Base-by-base conservation (phyloP, 768 basidiomycete genomes). In the Leucocoprinus sp. region DNA sequence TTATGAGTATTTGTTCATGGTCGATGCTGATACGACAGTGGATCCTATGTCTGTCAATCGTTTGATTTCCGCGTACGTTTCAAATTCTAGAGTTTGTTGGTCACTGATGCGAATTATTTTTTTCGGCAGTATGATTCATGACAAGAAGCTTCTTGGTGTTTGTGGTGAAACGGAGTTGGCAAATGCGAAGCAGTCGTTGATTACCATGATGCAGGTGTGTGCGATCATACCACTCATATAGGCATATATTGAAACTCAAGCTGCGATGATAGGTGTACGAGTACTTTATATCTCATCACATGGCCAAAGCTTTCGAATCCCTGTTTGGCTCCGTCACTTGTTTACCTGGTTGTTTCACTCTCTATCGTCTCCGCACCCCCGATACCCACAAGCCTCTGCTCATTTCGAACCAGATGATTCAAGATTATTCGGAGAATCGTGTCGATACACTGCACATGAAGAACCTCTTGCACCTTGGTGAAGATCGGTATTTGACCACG, bases 361-460 rank as follows among this genome's bases (percentile, higher is more conserved):
- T 99, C 52, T 98, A 93, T 70, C 89, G 93, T 39, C 74, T 99
- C 19, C 82, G 93, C 31, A 93, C 93, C 0, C 80, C 93, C 27
- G 95, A 99, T 64, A 92, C 86, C 22, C 89, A 93, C 67, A 93
- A 96, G 64, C 96, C 96, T 0, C 69, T 99, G 15, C 75, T 99
- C 58, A 83, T 98, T 57, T 84, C 91, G 24, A 93, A 93, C 57
- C 80, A 84, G 52, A 75, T 99, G 58, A 80, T 97, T 50, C 72
- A 82, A 37, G 93, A 95, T 60, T 98, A 98, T 60, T 87, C 90
- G 5, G 93, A 96, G 62, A 95, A 93, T 53, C 85, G 91, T 14
- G 92, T 97, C 54, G 93, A 98, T 57, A 99, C 96, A 0, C 64
- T 99, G 24, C 96, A 98, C 64, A 95, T 93, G 86, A 99, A 99